These are phyloP conservation scores for Eragrostis nindensis DNA, from an alignment of 176 grass and related monocot genomes.

Conservation along the genomic window DNA sequence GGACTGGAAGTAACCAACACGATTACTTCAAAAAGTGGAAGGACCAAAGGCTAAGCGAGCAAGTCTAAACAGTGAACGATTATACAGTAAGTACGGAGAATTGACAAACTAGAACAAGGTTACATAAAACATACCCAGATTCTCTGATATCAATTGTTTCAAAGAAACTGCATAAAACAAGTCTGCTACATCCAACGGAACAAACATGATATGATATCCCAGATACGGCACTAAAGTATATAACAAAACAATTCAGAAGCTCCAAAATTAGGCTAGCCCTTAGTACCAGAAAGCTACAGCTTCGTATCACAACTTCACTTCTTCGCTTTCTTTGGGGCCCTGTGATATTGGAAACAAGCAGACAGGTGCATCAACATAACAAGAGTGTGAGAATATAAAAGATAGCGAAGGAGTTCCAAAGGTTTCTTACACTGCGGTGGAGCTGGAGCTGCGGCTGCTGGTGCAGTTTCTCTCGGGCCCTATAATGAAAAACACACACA, in stretches of 20 bases:
- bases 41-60: too few species aligned
- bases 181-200: slow-evolving; percentile 30
- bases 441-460: slow-evolving; percentile 2
- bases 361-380: not conserved
- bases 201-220: slow-evolving; percentile 5
- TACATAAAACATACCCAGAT: not conserved
- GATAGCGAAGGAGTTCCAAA: not conserved
- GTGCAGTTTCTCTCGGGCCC: not conserved
- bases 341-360: not conserved
- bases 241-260: not conserved
- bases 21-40: too few species aligned
- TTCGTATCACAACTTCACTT: not conserved
- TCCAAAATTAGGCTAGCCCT: slow-evolving; percentile 24
- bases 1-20: too few species aligned
- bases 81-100: not conserved
- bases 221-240: not conserved
- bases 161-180: slow-evolving; percentile 35
- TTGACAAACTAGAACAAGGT: not conserved
- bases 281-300: not conserved
- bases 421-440: not conserved
- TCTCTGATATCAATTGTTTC: not conserved
- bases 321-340: slow-evolving; percentile 9
- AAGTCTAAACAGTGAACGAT: too few species aligned
- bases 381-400: too few species aligned
- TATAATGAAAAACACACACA: not conserved